Base-by-base conservation (phyloP, 805 yeast species). In the Candida lessepsii region DNA sequence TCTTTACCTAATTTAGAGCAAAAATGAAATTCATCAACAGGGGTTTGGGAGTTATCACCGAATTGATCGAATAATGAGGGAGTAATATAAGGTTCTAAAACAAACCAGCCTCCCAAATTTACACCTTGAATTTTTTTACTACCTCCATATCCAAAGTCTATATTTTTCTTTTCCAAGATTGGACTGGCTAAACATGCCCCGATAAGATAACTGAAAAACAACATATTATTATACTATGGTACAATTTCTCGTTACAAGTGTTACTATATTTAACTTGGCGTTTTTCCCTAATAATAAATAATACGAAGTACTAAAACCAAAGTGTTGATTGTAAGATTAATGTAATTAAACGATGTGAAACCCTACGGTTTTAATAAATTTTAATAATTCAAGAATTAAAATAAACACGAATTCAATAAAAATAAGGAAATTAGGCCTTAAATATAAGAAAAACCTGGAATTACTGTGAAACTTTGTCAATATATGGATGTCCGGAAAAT, bases 81-180 rank as follows among this genome's bases (percentile, higher is more conserved):
- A 1, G 88, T 84, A 56, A 88, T 88, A 61, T 73, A 87, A 2
- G 96, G 88, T 63, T 88, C 96, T 30, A 88, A 64, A 2, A 88
- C 88, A 37, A 88, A 73, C 96, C 96, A 88, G 33, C 96, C 95
- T 47, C 96, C 96, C 23, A 88, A 63, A 55, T 84, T 83, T 36
- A 88, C 88, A 52, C 96, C 96, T 29, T 75, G 58, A 29, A 76
- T 61, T 37, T 57, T 62, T 20, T 63, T 61, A 35, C 55, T 60
- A 30, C 31, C 24, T 23, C 55, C 50, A 47, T 63, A 68, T 56
- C 68, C 69, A 56, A 60, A 40, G 5, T 40, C 43, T 9, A 47
- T 15, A n/a, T 29, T 47, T 29, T 36, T 39, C 32, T 37, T 32
- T 13, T 32, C 28, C 8, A 13, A 21, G n/a, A 32, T 20, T 13